phyloP scores from a whole-genome alignment of 2,329 filamentous ascomycete species.

The Graphilbum fragrans region DNA sequence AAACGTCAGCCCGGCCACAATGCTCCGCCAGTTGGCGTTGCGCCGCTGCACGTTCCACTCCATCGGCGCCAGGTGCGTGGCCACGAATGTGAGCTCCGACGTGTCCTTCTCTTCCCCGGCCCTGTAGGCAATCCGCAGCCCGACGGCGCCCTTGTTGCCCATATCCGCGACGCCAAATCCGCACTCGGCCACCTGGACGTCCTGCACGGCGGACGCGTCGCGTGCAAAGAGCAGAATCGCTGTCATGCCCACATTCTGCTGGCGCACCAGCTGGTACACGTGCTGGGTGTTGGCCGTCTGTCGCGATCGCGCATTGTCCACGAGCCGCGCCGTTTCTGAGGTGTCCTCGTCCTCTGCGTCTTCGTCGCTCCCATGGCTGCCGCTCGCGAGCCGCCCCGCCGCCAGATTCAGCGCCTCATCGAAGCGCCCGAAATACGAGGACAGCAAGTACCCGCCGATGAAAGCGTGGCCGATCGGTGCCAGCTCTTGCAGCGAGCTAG shows the following conservation, averaged over 20 bases:
- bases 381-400: conserved; percentile 26
- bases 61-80: conserved; percentile 80
- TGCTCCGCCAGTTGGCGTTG: conserved; percentile 80
- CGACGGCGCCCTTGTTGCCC: conserved; percentile 93
- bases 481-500: conserved; percentile 75
- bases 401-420: conserved; percentile 61
- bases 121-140: conserved; percentile 55
- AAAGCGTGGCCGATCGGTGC: conserved; percentile 77
- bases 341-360: background rate
- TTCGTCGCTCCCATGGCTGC: background rate
- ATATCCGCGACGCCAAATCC: conserved; percentile 79
- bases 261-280: conserved; percentile 55
- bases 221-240: conserved; percentile 76
- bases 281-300: background rate
- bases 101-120: conserved; percentile 23
- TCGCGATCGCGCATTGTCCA: background rate
- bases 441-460: conserved; percentile 69
- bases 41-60: conserved; percentile 64
- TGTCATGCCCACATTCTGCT: conserved; percentile 77
- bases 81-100: conserved; percentile 70
- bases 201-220: conserved; percentile 44
- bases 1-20: conserved; percentile 74
- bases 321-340: background rate
- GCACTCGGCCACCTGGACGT: conserved; percentile 66
- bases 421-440: conserved; percentile 63